Evolutionary conservation across 768 basidiomycete species (phyloP), one percentile per base, ranked within the genome.

Genomic region (Russula sp.): DNA sequence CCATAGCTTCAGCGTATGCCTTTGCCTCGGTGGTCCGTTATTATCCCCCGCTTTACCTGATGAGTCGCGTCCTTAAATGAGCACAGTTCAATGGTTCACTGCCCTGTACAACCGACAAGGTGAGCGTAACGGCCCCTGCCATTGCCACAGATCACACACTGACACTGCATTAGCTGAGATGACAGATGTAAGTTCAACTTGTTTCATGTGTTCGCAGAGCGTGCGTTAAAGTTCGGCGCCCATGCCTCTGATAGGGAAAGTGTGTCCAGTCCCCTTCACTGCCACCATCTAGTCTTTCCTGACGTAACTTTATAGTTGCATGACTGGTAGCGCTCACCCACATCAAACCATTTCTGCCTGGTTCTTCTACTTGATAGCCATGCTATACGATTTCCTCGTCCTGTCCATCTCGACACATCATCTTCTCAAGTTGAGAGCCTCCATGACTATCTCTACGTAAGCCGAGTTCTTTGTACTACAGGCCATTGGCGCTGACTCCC

Each of bases 361-460:
- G 82, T 63, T 80, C 5, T 85, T 82, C 74, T 88, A 88, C 69
- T 76, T 82, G 2, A 70, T 83, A 26, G 79, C 83, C 9, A 86
- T 87, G 63, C 57, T 78, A 13, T 89, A 83, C 71, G 87, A 89
- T 69, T 71, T 82, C 5, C 71, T 79, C 11, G 80, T 81, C 3
- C 77, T 84, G 7, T 72, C 73, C 4, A 73, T 86, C 51, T 84
- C 85, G 38, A 77, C 83, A 5, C 70, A 75, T 54, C 84, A 79
- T 69, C 74, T 89, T 22, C 72, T 84, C 32, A 79, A 78, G 61
- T 78, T 80, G 67, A 79, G 79, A 63, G 58, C 76, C 24, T 61
- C 70, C 24, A 59, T 69, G 26, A 68, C n/a, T 22, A 26, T 74
- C 2, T 75, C 77, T n/a, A 77, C 75, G 65, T 70, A 38, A 46